Percentiles rank a stretch among this genome's conserved stretches.
Evolutionary conservation across 1,284 basidiomycete genomes (phyloP).

Genomic region (Irpex sp.): DNA sequence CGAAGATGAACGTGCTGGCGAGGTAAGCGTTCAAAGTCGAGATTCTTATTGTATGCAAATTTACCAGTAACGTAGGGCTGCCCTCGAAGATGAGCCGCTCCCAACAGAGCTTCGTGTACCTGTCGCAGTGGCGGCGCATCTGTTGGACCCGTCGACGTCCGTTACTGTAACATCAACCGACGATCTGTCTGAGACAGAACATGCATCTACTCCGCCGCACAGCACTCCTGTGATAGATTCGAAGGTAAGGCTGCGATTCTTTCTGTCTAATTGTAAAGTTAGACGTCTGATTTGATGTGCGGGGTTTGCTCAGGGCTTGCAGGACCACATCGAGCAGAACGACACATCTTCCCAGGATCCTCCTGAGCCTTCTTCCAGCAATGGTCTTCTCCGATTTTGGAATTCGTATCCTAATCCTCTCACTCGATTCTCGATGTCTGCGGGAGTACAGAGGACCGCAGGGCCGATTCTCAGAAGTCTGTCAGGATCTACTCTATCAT

Average conservation of each 20-base stretch:
- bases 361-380: constrained; percentile 21
- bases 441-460: constrained; percentile 5
- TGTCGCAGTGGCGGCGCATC: constrained; percentile 55
- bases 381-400: constrained; percentile 40
- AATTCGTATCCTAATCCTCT: constrained; percentile 43
- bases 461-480: constrained; percentile 14
- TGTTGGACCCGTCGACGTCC: constrained; percentile 40
- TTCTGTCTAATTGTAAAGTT: background rate
- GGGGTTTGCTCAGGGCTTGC: background rate
- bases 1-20: constrained; percentile 59
- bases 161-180: constrained; percentile 22
- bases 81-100: constrained; percentile 49
- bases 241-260: constrained; percentile 16
- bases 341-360: constrained; percentile 14
- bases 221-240: constrained; percentile 22
- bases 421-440: constrained; percentile 32
- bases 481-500: constrained; percentile 14
- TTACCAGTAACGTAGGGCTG: constrained; percentile 20
- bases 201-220: constrained; percentile 23
- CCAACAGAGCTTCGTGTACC: constrained; percentile 62
- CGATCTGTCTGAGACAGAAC: constrained; percentile 30
- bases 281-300: background rate
- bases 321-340: constrained; percentile 4
- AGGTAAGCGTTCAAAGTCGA: constrained; percentile 38
- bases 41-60: background rate